phyloP scores from a whole-genome alignment of 495 filamentous ascomycete genomes.

The Aspergillus olivimuriae region DNA sequence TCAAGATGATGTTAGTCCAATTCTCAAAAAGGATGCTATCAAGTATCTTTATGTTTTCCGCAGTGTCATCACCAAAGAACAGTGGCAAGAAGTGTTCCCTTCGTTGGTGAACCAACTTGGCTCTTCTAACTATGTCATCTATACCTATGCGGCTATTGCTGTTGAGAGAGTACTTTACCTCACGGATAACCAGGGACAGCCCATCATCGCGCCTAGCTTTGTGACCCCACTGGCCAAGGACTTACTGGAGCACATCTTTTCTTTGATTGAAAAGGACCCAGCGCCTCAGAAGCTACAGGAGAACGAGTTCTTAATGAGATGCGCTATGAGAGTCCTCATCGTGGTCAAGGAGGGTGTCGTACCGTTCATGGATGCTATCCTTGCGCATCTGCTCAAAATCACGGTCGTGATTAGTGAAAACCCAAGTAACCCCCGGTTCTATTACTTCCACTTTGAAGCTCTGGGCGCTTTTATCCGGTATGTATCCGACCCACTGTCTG shows the following conservation, averaged over 20 bases:
- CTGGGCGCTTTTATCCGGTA: conserved; percentile 89
- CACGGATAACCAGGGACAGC: conserved; percentile 61
- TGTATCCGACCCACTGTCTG: background rate
- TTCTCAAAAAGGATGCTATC: conserved; percentile 94
- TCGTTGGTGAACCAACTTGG: conserved; percentile 84
- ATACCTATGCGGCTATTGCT: conserved; percentile 93
- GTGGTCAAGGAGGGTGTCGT: conserved; percentile 76
- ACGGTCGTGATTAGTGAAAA: conserved; percentile 84
- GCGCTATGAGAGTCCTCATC: conserved; percentile 93
- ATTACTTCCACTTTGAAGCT: conserved; percentile 96
- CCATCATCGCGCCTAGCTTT: conserved; percentile 64
- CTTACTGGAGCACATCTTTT: conserved; percentile 86
- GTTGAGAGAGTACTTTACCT: conserved; percentile 84
- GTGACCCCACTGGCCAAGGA: conserved; percentile 78
- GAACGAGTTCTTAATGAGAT: conserved; percentile 97
- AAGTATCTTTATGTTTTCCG: conserved; percentile 96
- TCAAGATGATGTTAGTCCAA: conserved; percentile 60
- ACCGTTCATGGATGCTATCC: conserved; percentile 62
- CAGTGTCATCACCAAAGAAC: conserved; percentile 75
- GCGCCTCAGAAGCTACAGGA: conserved; percentile 92
- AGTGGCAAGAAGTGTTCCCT: conserved; percentile 84
- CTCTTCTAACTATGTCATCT: conserved; percentile 86
- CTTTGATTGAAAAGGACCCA: conserved; percentile 71
- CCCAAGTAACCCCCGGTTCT: conserved; percentile 95
- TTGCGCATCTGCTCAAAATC: conserved; percentile 76